Conservation (phyloP, 208 protist genomes). For the Trypanosoma boissoni region DNA sequence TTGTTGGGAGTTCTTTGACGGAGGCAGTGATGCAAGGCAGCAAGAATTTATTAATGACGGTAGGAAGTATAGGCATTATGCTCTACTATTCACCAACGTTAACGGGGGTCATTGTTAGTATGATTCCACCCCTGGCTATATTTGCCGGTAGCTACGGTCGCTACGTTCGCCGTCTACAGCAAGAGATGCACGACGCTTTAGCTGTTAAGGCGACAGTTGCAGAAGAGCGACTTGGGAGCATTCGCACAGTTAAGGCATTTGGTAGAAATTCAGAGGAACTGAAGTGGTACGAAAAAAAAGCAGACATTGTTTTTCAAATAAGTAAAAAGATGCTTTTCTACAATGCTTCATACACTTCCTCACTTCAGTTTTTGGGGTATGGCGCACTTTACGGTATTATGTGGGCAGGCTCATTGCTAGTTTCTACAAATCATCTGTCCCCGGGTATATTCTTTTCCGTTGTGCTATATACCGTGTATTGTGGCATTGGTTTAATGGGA, state of each 20-base stretch:
- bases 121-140: conserved; percentile 81
- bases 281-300: conserved; percentile 70
- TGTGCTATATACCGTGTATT: conserved; percentile 89
- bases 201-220: conserved; percentile 76
- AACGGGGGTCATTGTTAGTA: conserved; percentile 73
- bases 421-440: conserved; percentile 65
- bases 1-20: conserved; percentile 77
- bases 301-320: conserved; percentile 61
- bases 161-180: conserved; percentile 73
- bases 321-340: conserved; percentile 70
- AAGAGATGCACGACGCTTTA: conserved; percentile 76
- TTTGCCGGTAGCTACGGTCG: conserved; percentile 84
- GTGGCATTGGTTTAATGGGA: conserved; percentile 83
- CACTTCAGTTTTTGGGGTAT: conserved; percentile 80
- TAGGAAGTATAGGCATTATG: conserved; percentile 82
- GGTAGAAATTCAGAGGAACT: conserved; percentile 59
- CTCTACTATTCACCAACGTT: conserved; percentile 85
- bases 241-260: conserved; percentile 85
- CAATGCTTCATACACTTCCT: conserved; percentile 74
- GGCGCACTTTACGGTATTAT: conserved; percentile 82
- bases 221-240: conserved; percentile 76
- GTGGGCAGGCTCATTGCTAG: conserved; percentile 86
- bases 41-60: conserved; percentile 80
- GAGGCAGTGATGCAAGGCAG: conserved; percentile 75
- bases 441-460: conserved; percentile 88